Evolutionary conservation across 257 asterid species (phyloP).

Genomic region (Nicotiana knightiana): DNA sequence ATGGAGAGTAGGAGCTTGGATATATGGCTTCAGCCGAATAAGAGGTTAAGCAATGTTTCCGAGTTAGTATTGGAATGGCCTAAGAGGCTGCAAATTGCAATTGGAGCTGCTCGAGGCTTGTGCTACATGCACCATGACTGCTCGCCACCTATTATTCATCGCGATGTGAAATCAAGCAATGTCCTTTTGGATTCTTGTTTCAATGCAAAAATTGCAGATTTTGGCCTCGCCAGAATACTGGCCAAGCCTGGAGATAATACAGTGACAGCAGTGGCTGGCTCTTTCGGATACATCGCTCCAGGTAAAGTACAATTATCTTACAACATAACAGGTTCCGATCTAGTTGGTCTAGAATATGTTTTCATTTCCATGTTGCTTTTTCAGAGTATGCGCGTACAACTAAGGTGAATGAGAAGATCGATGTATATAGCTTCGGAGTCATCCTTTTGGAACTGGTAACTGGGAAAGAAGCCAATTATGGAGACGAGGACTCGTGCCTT

Average conservation of each 20-base stretch:
- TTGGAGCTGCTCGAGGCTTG: conserved; percentile 27
- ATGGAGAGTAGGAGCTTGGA: conserved; percentile 2
- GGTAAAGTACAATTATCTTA: conserved; percentile 4
- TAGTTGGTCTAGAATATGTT: background rate
- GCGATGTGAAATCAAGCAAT: conserved; percentile 52
- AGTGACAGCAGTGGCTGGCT: conserved; percentile 30
- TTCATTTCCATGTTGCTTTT: background rate
- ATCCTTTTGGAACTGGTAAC: conserved; percentile 47
- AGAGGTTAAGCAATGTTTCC: background rate
- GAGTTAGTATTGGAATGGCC: conserved; percentile 23
- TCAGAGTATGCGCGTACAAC: conserved; percentile 25
- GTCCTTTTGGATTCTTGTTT: conserved; percentile 34
- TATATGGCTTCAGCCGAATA: background rate
- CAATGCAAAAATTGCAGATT: conserved; percentile 51
- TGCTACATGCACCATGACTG: conserved; percentile 33
- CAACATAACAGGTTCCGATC: too few species aligned
- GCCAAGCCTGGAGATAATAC: conserved; percentile 24
- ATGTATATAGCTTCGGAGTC: conserved; percentile 52
- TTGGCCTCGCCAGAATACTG: conserved; percentile 44
- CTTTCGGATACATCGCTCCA: conserved; percentile 39
- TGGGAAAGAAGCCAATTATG: conserved; percentile 18
- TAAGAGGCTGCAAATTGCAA: conserved; percentile 28
- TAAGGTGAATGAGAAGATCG: conserved; percentile 44
- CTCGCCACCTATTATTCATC: conserved; percentile 32
- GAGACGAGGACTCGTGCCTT: conserved; percentile 1